Evolutionary conservation across 2,329 filamentous ascomycete genomes (phyloP), one percentile per base, ranked within the genome.

Genomic region (Colletotrichum tropicale): DNA sequence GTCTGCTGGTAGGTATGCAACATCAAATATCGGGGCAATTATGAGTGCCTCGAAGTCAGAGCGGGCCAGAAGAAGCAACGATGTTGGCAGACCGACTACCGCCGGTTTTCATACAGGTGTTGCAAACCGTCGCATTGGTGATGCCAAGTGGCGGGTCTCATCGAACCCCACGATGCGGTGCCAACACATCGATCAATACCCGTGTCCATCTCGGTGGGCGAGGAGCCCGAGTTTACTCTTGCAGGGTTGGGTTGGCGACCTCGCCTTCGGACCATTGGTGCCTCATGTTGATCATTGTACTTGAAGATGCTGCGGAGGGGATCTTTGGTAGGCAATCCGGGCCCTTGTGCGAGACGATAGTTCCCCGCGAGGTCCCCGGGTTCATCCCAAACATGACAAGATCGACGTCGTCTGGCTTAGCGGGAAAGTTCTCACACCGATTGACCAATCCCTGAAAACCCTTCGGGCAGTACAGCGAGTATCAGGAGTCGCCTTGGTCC

Each of bases 181-280:
- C 71, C 71, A 75, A 43, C 66, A 60, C 61, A 76, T 64, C 43
- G 32, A 66, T 67, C 66, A 71, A 21, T 26, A n/a, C 24, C 28
- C 30, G 32, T 61, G n/a, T 36, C 58, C 58, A 4, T n/a, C 18
- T 32, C 58, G 18, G 58, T n/a, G 7, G 28, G 26, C 16, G 30
- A 61, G 30, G 52, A 65, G 48, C 24, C 4, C 18, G 16, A 21
- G 2, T 36, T 9, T 9, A 55, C 32, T 36, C 15, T 67, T 56
- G 69, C 32, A 32, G 38, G 26, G 15, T n/a, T 34, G 38, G 26
- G n/a, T 56, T 34, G 15, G 8, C 43, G 43, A 52, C 43, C 43
- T 48, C 43, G 10, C 9, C 43, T 52, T 52, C 43, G 43, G 43
- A 52, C n/a, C 43, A 21, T 21, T 52, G 10, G 43, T 52, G 43